Evolutionary conservation across 495 filamentous ascomycete genomes (phyloP).

Genomic region (Podospora appendiculata): DNA sequence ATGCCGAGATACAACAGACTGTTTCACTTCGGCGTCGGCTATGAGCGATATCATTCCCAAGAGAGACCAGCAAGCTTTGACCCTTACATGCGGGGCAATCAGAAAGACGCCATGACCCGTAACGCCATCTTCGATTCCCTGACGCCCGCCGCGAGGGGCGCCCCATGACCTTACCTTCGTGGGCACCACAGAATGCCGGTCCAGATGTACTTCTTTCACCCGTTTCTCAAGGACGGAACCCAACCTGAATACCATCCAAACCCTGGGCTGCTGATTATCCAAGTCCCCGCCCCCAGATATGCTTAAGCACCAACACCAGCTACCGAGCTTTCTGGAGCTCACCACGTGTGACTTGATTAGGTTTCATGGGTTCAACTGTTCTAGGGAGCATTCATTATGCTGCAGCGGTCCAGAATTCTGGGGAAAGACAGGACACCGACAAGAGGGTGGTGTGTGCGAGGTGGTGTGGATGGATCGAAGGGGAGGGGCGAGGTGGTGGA

Average conservation of each 20-base stretch:
- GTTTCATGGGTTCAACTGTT: slow-evolving; percentile 3
- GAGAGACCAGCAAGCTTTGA: neutral
- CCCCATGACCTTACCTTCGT: too few relatives aligned
- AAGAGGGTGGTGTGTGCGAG: slow-evolving; percentile 19
- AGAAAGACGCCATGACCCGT: slow-evolving; percentile 12
- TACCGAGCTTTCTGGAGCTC: too few relatives aligned
- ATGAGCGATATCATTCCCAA: neutral
- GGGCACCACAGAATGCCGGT: too few relatives aligned
- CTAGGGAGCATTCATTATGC: slow-evolving; percentile 14
- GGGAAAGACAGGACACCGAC: slow-evolving; percentile 10
- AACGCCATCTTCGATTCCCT: neutral
- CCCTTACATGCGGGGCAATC: neutral
- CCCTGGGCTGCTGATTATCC: too few relatives aligned
- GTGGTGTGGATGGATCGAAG: slow-evolving; percentile 1
- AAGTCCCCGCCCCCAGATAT: too few relatives aligned
- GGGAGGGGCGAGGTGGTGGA: slow-evolving; percentile 10
- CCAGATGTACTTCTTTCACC: too few relatives aligned
- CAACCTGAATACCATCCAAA: too few relatives aligned
- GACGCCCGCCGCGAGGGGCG: too few relatives aligned
- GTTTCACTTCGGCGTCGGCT: slow-evolving; percentile 3
- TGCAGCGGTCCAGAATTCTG: slow-evolving; percentile 11
- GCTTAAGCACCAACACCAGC: too few relatives aligned
- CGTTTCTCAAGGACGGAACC: too few relatives aligned
- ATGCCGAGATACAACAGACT: slow-evolving; percentile 3
- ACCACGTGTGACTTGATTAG: too few relatives aligned